Evolutionary conservation across 805 yeast genomes (phyloP), one percentile per base, ranked within the genome.

Genomic region (Tetrapisispora phaffii): DNA sequence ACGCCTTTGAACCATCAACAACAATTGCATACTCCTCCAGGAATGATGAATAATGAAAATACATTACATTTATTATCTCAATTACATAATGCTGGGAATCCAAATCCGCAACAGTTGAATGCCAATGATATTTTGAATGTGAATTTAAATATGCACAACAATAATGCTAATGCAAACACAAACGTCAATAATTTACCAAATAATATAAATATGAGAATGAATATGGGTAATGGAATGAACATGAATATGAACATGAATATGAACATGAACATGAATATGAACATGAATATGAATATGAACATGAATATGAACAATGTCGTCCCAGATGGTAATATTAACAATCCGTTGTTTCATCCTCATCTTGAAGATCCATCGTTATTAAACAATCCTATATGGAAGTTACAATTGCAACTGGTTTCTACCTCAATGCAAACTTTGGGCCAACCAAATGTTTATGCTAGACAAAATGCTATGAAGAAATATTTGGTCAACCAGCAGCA

Each of bases 391-490:
- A 58, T 62, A 37, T 64, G 68, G 68, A 63, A 64, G 46, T 44
- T 64, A 19, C 68, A 64, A 49, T 47, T 63, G 44, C 64, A 60
- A 44, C 47, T 64, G 35, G 63, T 65, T 1, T 51, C 60, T 10
- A 51, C 58, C 1, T 62, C 67, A 7, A 51, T 59, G 49, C 65
- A 60, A 20, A 56, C 65, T 13, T 35, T 62, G 38, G 67, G 67
- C 5, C 66, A 58, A 46, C 63, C 67, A 10, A 64, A 63, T 43
- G 60, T 60, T 8, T 64, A 64, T 48, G 68, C 68, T 3, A 57
- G 67, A 38, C 67, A 64, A 51, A 63, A 62, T 49, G 67, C 66
- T 1, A 62, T 64, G 62, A 61, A 64, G 44, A 59, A 61, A 47
- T 61, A 59, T 36, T 35, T 62, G 28, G 54, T 56, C 4, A 56